Evolutionary conservation across 2,329 filamentous ascomycete genomes (phyloP), one percentile per base, ranked within the genome.

Genomic region (Elsinoe fawcettii): DNA sequence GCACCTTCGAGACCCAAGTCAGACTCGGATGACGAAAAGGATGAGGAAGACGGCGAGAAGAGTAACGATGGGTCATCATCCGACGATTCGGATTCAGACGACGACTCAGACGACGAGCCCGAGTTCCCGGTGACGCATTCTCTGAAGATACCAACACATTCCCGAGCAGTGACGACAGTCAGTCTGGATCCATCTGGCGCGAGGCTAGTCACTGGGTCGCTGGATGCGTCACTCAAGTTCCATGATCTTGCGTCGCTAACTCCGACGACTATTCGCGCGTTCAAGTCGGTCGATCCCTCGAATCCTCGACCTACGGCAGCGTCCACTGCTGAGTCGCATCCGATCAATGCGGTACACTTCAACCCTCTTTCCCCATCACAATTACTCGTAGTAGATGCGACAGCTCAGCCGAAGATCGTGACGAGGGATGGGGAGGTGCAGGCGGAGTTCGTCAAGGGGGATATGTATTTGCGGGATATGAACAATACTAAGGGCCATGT

Each of bases 391-490:
- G 79, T 97, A 44, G 87, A 90, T 6, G 90, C 92, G 5, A 88
- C 92, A 39, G 86, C 92, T 1, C 92, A 97, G 70, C 89, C 92
- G 11, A 91, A 90, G 70, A 84, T 99, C 22, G 79, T 97, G 70
- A 88, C 83, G 65, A 84, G 93, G 66, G 92, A 99, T 74, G 93
- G 93, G 37, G 89, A 95, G 44, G 79, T 87, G 6, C 66, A 95
- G 51, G 86, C 86, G 1, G 90, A 96, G 67, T 97, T 96, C 63
- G 86, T 90, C 64, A 99, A 99, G 73, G 93, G 93, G 46, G 93
- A 99, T 69, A 97, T 97, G 91, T 99, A 99, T 66, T 75, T 99
- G 63, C 82, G 92, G 56, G 93, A 99, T 70, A 95, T 97, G 87
- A 83, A 96, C 72, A 91, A 97, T 69, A 99, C 93, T 3, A 97